phyloP scores from a whole-genome alignment of 2,329 filamentous ascomycete species.

The Hypoxylon sp. region DNA sequence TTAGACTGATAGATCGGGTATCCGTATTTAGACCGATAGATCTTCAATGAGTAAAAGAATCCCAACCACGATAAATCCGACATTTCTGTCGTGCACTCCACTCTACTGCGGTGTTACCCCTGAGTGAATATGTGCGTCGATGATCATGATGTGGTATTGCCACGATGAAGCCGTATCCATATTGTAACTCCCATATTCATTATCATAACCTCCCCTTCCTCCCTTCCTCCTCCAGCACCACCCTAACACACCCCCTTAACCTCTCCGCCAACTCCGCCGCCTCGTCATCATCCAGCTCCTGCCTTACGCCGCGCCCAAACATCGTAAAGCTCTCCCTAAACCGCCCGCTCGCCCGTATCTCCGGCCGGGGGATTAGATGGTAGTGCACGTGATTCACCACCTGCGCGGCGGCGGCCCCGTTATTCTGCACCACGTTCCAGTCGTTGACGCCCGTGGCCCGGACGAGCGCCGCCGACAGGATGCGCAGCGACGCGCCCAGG shows the following conservation, averaged over 20 bases:
- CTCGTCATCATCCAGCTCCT: slow-evolving; percentile 82
- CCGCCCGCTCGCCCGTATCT: slow-evolving; percentile 66
- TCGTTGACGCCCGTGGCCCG: slow-evolving; percentile 78
- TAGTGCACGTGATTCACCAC: slow-evolving; percentile 95
- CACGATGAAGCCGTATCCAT: neutral
- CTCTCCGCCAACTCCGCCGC: slow-evolving; percentile 69
- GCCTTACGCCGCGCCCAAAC: slow-evolving; percentile 80
- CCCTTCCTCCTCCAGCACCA: slow-evolving; percentile 59
- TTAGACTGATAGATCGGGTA: slow-evolving; percentile 39
- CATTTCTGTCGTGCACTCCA: neutral
- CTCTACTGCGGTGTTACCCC: neutral
- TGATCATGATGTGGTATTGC: neutral
- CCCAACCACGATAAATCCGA: neutral
- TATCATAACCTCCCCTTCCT: slow-evolving; percentile 52
- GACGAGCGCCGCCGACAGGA: slow-evolving; percentile 78
- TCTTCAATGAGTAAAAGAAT: slow-evolving; percentile 30
- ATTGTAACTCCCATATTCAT: neutral
- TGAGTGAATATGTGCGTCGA: too few species aligned
- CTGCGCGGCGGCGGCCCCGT: slow-evolving; percentile 88
- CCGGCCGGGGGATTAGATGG: slow-evolving; percentile 89
- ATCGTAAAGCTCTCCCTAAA: slow-evolving; percentile 79
- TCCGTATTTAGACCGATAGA: slow-evolving; percentile 36
- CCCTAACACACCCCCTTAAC: slow-evolving; percentile 63
- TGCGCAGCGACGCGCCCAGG: slow-evolving; percentile 74
- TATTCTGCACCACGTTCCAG: slow-evolving; percentile 98